phyloP scores from a whole-genome alignment of 2,329 filamentous ascomycete species.

The Xylaria sp. region DNA sequence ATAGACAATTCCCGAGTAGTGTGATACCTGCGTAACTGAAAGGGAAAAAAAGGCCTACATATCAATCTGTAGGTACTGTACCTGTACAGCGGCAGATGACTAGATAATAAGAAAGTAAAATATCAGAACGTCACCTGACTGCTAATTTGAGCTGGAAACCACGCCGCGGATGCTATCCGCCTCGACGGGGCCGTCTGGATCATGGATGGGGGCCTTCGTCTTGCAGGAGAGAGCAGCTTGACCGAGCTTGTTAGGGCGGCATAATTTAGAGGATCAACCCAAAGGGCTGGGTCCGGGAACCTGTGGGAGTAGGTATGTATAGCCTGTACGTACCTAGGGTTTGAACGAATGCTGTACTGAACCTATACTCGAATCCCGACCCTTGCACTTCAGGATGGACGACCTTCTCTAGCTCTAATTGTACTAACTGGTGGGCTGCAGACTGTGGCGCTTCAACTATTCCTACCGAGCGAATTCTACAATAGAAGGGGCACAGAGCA shows the following conservation, averaged over 20 bases:
- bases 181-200: slow-evolving; percentile 13
- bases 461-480: slow-evolving; percentile 10
- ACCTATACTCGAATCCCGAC: no score
- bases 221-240: background rate
- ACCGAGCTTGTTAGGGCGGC: background rate
- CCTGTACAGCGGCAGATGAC: background rate
- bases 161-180: slow-evolving; percentile 13
- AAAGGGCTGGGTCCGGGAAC: slow-evolving; percentile 15
- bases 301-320: no score
- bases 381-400: slow-evolving; percentile 2
- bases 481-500: slow-evolving; percentile 12
- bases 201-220: background rate
- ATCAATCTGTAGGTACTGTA: background rate
- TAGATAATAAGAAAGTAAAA: no score
- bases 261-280: slow-evolving; percentile 5
- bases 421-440: slow-evolving; percentile 3
- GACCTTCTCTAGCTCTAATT: slow-evolving; percentile 12
- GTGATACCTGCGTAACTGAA: background rate
- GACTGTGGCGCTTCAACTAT: slow-evolving; percentile 13
- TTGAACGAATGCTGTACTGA: background rate
- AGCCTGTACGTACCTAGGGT: background rate
- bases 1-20: no score
- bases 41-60: background rate
- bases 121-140: slow-evolving; percentile 24
- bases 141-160: slow-evolving; percentile 16